These are phyloP conservation scores for Cylindrotheca fusiformis DNA, from an alignment of 108 stramenopile genomes.

Conservation along the genomic window DNA sequence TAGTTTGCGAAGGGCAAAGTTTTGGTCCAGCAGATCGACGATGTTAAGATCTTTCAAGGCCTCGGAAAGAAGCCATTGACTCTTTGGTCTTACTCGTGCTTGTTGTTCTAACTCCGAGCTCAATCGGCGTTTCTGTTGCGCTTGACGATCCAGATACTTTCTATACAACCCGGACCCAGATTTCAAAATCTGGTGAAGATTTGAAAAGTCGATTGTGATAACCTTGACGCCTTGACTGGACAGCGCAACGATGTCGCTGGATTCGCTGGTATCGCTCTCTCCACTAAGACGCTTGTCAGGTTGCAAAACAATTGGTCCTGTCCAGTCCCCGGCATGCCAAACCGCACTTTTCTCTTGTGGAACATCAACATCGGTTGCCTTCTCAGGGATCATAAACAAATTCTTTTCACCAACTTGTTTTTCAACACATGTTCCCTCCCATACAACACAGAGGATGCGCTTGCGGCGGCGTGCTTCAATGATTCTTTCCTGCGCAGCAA, in stretches of 20 bases:
- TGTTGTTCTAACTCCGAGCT: conserved; percentile 9
- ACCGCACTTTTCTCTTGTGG: conserved; percentile 31
- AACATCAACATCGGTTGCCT: background rate
- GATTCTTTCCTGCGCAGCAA: conserved; percentile 57
- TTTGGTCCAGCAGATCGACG: conserved; percentile 70
- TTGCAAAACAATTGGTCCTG: conserved; percentile 77
- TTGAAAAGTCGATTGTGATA: conserved; percentile 70
- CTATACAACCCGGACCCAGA: conserved; percentile 69
- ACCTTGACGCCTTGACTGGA: conserved; percentile 86
- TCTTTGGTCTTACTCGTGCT: background rate
- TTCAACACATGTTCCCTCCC: conserved; percentile 88
- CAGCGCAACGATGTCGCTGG: conserved; percentile 73
- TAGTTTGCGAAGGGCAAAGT: conserved; percentile 79
- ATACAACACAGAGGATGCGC: conserved; percentile 69
- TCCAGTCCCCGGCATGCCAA: conserved; percentile 92
- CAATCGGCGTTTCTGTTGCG: conserved; percentile 33
- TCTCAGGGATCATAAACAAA: background rate
- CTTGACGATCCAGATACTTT: conserved; percentile 60
- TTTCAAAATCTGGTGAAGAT: conserved; percentile 68
- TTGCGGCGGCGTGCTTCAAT: conserved; percentile 50
- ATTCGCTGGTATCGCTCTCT: conserved; percentile 55
- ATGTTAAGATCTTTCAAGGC: conserved; percentile 62
- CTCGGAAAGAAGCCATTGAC: conserved; percentile 31
- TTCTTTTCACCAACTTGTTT: conserved; percentile 17
- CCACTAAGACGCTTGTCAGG: conserved; percentile 75